Base-by-base conservation (phyloP, 2,329 filamentous ascomycete species). In the Colletotrichum sp. region DNA sequence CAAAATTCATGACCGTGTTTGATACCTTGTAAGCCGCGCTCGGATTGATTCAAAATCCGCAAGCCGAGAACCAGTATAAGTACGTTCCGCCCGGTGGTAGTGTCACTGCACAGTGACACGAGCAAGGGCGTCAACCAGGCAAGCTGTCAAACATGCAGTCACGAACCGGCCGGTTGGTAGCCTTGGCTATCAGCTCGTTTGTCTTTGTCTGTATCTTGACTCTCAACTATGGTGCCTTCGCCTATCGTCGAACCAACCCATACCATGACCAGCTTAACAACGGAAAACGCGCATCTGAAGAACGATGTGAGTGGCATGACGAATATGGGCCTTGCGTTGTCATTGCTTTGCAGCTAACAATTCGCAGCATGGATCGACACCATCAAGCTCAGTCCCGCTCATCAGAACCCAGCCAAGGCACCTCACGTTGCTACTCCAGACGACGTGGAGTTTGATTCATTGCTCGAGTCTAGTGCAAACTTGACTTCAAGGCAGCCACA, bases 301-400 rank as follows among this genome's bases (percentile, higher is more conserved):
- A 44, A 44, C 5, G 16, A 10, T 44, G 39, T 44, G 18, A 44
- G 39, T 44, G 39, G 39, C 39, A 44, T 44, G 39, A 44, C 3
- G 2, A n/a, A 44, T 2, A n/a, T 2, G 5, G 5, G 5, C 8
- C 18, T 10, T n/a, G 8, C 5, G 8, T n/a, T n/a, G 6, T 10
- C 8, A n/a, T 44, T 44, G 5, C 18, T 18, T 44, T 9, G 39
- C 9, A 44, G 8, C 39, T 44, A 10, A 44, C 18, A 44, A 44
- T 0, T 44, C 18, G 8, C 5, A 44, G 39, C 39, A 44, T 44
- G 39, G 39, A 44, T 44, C 3, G 39, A 44, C 8, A 44, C 39
- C 5, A 44, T 44, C 39, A n/a, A 44, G 39, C 39, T 44, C 18
- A n/a, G 18, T 44, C 39, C 39, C 18, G 18, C 39, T 44, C 39